Conservation (phyloP, 2,329 filamentous ascomycete genomes). For the Davidsoniella virescens region DNA sequence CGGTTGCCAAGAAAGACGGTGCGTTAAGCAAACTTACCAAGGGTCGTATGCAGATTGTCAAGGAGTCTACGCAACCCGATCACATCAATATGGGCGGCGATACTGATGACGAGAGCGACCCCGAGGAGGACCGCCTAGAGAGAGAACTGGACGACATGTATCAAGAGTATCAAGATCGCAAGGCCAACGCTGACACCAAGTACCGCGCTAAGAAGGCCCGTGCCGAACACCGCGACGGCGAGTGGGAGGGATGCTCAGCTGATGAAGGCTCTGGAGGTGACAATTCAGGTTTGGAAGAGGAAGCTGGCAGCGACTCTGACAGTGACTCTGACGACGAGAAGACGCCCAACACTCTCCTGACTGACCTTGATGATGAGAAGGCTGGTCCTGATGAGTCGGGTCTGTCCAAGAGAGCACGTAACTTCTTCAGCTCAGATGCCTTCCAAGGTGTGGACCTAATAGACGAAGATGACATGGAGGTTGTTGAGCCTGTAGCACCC, state of each 20-base stretch:
- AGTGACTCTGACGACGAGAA: slow-evolving; percentile 20
- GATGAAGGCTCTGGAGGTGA: slow-evolving; percentile 43
- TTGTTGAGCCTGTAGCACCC: slow-evolving; percentile 18
- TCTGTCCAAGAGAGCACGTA: slow-evolving; percentile 68
- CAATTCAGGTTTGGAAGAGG: slow-evolving; percentile 39
- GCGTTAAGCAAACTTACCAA: slow-evolving; percentile 40
- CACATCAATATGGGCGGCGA: slow-evolving; percentile 44
- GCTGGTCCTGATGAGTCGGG: slow-evolving; percentile 15
- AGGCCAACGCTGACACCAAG: slow-evolving; percentile 68
- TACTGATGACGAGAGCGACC: slow-evolving; percentile 50
- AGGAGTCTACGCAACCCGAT: slow-evolving; percentile 31
- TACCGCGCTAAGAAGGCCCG: slow-evolving; percentile 79
- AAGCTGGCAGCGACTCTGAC: slow-evolving; percentile 19
- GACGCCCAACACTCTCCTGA: slow-evolving; percentile 19
- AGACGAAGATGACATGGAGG: slow-evolving; percentile 27
- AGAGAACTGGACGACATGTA: slow-evolving; percentile 78
- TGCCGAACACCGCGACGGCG: slow-evolving; percentile 65
- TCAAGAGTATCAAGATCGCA: slow-evolving; percentile 65
- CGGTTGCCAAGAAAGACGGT: slow-evolving; percentile 59
- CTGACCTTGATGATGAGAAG: slow-evolving; percentile 28
- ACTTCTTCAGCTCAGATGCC: slow-evolving; percentile 90
- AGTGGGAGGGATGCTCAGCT: slow-evolving; percentile 80
- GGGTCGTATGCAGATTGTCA: slow-evolving; percentile 60
- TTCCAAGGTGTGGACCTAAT: slow-evolving; percentile 56
- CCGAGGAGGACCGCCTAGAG: slow-evolving; percentile 70